Evolutionary conservation across 2,329 filamentous ascomycete species (phyloP), one percentile per base, ranked within the genome.

Genomic region (Ophiostoma pallidulum): DNA sequence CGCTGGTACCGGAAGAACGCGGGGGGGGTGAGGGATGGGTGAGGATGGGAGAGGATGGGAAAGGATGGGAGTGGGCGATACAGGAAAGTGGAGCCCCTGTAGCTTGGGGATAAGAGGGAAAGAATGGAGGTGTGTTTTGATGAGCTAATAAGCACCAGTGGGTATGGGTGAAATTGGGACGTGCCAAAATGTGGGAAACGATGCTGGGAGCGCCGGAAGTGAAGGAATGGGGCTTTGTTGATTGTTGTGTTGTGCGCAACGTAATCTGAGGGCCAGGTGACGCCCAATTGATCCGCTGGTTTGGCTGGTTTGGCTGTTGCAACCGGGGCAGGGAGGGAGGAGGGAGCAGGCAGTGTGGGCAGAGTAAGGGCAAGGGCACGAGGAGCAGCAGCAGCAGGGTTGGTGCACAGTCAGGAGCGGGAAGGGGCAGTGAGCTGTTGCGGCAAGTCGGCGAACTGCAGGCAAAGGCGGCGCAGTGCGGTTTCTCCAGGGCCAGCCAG

Each of bases 61-160:
- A 36, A 45, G 18, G 16, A 10, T 6, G 8, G 28, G 5, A 24
- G 39, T 48, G 39, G 18, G 36, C 36, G 45, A 41, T 41, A 41
- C 37, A 47, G 45, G n/a, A 45, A n/a, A 48, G 48, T 48, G 51
- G 48, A 26, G 18, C 39, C 32, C 19, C 19, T 10, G 26, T 22
- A 39, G 46, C 44, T 45, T 37, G 41, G 45, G 41, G 40, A 33
- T 31, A 33, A 39, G 43, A 36, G 24, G 14, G n/a, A 41, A 44
- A 48, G 40, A 49, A 47, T 47, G 50, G 43, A 26, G 40, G 38
- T 16, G 33, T 46, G 43, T 50, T 51, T 50, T 45, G 48, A 49
- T 48, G 45, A 47, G 48, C 52, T 51, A 55, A 53, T 49, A 50
- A 52, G 47, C 49, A 41, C 9, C 33, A 40, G 53, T 55, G 51